Evolutionary conservation across 768 basidiomycete genomes (phyloP).

Genomic region (Xerocomellus chrysenteron): DNA sequence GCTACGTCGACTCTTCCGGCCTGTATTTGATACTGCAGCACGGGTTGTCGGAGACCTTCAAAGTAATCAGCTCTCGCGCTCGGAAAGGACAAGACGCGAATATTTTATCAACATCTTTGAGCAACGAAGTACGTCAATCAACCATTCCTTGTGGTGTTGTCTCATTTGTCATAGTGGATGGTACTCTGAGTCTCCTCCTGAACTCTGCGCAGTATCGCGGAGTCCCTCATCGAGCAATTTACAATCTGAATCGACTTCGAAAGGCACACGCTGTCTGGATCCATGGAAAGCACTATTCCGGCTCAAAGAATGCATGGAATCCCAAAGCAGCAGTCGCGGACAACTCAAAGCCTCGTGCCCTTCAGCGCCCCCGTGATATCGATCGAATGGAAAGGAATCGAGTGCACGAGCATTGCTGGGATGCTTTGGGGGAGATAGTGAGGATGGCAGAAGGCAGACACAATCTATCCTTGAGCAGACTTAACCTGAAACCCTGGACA

Average conservation of each 20-base stretch:
- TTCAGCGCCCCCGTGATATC: conserved; percentile 12
- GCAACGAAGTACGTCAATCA: conserved; percentile 43
- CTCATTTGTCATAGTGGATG: conserved; percentile 54
- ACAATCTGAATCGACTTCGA: conserved; percentile 46
- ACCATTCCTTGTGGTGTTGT: not conserved
- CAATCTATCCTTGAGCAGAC: conserved; percentile 49
- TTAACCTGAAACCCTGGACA: conserved; percentile 31
- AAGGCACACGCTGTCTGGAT: conserved; percentile 26
- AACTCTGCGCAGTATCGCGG: conserved; percentile 64
- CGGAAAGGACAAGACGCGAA: conserved; percentile 33
- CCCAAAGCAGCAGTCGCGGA: conserved; percentile 33
- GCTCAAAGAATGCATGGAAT: conserved; percentile 37
- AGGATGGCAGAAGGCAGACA: conserved; percentile 60
- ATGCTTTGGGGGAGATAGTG: conserved; percentile 51
- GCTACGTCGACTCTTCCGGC: conserved; percentile 51
- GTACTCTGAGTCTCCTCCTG: conserved; percentile 59
- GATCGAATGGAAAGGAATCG: conserved; percentile 25
- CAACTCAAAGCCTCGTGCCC: conserved; percentile 14
- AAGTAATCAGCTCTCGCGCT: conserved; percentile 19
- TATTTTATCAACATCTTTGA: conserved; percentile 56
- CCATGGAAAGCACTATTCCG: conserved; percentile 19
- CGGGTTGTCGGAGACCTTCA: conserved; percentile 43
- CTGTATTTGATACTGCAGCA: conserved; percentile 53
- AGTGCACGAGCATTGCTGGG: conserved; percentile 41
- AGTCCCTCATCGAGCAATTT: conserved; percentile 55